A percentile compares a stretch with the other conserved stretches of the same genome.
phyloP scores from a whole-genome alignment of 2,329 filamentous ascomycete genomes.

The Cladosporium oxysporum region DNA sequence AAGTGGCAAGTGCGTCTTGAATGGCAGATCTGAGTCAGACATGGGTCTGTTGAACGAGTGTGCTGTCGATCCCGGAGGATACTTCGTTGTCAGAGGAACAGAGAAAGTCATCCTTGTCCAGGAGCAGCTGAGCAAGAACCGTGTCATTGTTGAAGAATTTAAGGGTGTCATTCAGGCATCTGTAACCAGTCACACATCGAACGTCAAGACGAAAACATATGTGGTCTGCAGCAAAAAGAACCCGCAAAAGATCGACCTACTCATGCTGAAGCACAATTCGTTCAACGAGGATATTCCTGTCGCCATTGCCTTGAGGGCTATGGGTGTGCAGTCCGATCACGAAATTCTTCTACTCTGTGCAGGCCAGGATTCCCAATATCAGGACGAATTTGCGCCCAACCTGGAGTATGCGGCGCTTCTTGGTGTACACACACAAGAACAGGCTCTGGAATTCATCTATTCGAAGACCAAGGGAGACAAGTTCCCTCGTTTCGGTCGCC shows the following conservation, averaged over 20 bases:
- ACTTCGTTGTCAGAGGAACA: conserved; percentile 96
- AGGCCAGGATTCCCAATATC: conserved; percentile 82
- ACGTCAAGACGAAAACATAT: conserved; percentile 97
- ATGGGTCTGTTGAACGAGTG: conserved; percentile 96
- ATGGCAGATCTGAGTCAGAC: conserved; percentile 77
- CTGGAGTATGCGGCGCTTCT: conserved; percentile 88
- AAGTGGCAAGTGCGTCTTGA: conserved; percentile 88
- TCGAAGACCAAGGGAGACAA: conserved; percentile 83
- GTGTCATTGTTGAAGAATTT: conserved; percentile 95
- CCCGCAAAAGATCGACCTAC: conserved; percentile 81
- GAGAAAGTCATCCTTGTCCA: conserved; percentile 99
- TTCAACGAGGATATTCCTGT: conserved; percentile 93
- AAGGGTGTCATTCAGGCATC: conserved; percentile 94
- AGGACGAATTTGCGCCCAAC: conserved; percentile 93
- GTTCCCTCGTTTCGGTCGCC: conserved; percentile 46
- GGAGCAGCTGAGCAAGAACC: conserved; percentile 98
- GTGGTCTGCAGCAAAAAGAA: conserved; percentile 56
- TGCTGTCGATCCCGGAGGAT: conserved; percentile 91
- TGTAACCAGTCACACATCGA: conserved; percentile 95
- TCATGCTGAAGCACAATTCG: conserved; percentile 89
- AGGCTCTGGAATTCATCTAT: conserved; percentile 91
- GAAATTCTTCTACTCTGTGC: conserved; percentile 92
- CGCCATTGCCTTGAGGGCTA: conserved; percentile 86
- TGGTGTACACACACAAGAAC: conserved; percentile 87
- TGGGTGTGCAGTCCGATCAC: conserved; percentile 90